Base-by-base conservation (phyloP, 768 basidiomycete species). In the Hypholoma sublateritium region DNA sequence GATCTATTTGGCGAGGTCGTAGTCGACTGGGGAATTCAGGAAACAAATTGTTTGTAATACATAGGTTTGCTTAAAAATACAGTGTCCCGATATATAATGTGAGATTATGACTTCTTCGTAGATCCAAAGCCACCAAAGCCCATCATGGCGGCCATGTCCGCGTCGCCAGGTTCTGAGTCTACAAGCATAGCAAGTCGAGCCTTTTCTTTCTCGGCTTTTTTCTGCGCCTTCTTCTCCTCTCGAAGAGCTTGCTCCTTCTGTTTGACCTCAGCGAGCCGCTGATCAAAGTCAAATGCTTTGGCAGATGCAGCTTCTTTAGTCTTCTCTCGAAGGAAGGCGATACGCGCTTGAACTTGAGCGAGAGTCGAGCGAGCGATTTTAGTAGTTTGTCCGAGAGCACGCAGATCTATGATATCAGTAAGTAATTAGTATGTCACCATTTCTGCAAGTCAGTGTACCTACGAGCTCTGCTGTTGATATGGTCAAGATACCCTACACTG, bases 391-490 rank as follows among this genome's bases (percentile, higher is more conserved):
- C 97, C 97, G n/a, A 98, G 65, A 22, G 80, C 83, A 41, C 94
- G 87, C 50, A 99, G 79, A 79, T 99, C 97, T 98, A 69, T 35
- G 43, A 17, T n/a, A 28, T 50, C 55, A 7, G 37, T 28, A 52
- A 56, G 44, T 42, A 51, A 28, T 58, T 53, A 60, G 53, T 21
- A 45, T 39, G n/a, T 6, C 16, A 1, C 42, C 16, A n/a, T 8
- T 52, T 45, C 42, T 17, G 28, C 54, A 2, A 56, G 50, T 45
- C 12, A 28, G n/a, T 8, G 50, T 24, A 84, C 94, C 66, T 70
- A 98, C 96, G 96, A 53, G 85, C 85, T 78, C 95, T 82, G 57
- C 93, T 88, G 73, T 99, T 99, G 55, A 99, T 84, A 67, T 99
- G 97, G 69, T 98, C 95, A 46, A 99, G 76, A 69, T 98, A 98